Conservation (phyloP, 805 yeast species). For the Ogataea paraovalis region DNA sequence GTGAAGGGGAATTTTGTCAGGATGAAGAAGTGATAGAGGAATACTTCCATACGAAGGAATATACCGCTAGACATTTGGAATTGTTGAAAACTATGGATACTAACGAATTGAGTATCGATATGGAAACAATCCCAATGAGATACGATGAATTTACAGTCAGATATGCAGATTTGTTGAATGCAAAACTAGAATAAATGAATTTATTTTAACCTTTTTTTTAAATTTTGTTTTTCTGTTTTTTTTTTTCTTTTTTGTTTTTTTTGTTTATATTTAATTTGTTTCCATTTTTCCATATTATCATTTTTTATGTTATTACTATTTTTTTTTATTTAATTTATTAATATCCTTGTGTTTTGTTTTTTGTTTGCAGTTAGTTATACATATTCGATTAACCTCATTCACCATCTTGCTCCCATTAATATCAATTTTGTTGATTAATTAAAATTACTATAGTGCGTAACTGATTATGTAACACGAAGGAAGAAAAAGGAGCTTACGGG, state of each 20-base stretch:
- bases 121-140: slow-evolving; percentile 26
- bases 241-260: neutral
- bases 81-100: slow-evolving; percentile 11
- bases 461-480: too few relatives aligned
- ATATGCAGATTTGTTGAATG: slow-evolving; percentile 21
- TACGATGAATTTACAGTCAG: slow-evolving; percentile 25
- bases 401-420: too few relatives aligned
- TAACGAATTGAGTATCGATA: slow-evolving; percentile 12
- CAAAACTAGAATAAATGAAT: slow-evolving; percentile 11
- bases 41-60: slow-evolving; percentile 28
- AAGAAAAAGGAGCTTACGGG: too few relatives aligned
- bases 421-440: too few relatives aligned
- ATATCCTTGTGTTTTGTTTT: neutral
- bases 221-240: neutral
- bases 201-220: too few relatives aligned
- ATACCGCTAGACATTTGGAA: slow-evolving; percentile 23
- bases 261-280: neutral
- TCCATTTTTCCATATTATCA: neutral
- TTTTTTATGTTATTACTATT: neutral
- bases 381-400: too few relatives aligned
- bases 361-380: too few relatives aligned
- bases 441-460: too few relatives aligned
- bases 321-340: neutral
- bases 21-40: slow-evolving; percentile 29
- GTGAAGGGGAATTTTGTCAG: slow-evolving; percentile 28